Base-by-base conservation (phyloP, 129 eudicot genomes). In the Scalesia atractyloides region DNA sequence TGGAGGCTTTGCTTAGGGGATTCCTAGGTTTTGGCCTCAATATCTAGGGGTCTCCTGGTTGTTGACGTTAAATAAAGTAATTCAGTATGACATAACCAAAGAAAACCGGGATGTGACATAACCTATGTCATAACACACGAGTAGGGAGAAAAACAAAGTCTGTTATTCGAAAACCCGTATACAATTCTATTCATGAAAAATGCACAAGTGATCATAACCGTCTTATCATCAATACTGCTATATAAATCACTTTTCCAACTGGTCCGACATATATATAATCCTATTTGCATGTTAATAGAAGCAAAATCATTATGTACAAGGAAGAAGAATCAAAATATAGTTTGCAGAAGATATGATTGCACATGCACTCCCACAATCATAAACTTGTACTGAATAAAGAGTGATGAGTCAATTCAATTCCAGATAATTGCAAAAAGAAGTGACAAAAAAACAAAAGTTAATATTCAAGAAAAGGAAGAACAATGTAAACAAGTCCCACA, bases 371-470 rank as follows among this genome's bases (percentile, higher is more conserved):
- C 52, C 53, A 56, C 20, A 56, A 11, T 69, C 44, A 17, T 36
- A 33, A 52, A 37, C 14, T 54, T n/a, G 65, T 52, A 53, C 74
- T 69, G 17, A 18, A 43, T 15, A 43, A 57, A 70, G 37, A 53
- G 30, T 70, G 51, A 56, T 8, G 26, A 13, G 70, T 70, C 66
- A 54, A 70, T 70, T 39, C 74, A 53, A 2, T 19, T 70, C 52
- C 51, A 54, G 19, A 18, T 54, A 70, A 70, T 56, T 70, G 41
- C 75, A 54, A 70, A 70, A 70, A 39, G n/a, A 70, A 37, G 14
- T 39, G 66, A 56, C 64, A 56, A 70, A 39, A 33, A 7, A 54
- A 70, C 75, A 70, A 70, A 70, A 52, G 37, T 6, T 26, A 51
- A 53, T 17, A n/a, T n/a, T 41, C 17, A 57, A 52, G 37, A 70